A percentile compares a stretch with the other conserved stretches of the same genome.
Conservation (phyloP, 306 rosid species). For the Cucumis cinereus region DNA sequence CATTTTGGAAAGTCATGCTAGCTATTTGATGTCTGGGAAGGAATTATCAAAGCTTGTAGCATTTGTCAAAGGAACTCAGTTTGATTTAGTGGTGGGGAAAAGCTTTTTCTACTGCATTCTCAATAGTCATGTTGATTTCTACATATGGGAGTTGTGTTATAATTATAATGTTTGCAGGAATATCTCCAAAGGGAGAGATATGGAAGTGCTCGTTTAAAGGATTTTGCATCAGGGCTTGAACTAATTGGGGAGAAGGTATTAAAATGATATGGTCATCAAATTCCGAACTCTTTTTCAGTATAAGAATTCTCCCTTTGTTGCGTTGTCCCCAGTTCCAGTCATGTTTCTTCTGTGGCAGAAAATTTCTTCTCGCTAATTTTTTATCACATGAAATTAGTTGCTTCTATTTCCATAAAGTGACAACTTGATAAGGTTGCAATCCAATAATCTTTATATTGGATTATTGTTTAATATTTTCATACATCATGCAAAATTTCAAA, state of each 20-base stretch:
- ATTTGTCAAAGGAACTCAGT: constrained; percentile 92
- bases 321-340: not conserved
- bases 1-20: constrained; percentile 88
- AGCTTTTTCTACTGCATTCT: not conserved
- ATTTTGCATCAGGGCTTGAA: constrained; percentile 88
- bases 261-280: constrained; percentile 3
- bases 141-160: not conserved
- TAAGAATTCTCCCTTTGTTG: not conserved
- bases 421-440: not conserved
- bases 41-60: constrained; percentile 97
- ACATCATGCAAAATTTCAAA: not conserved
- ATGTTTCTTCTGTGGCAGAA: not conserved
- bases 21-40: constrained; percentile 88
- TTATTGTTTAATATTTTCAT: not conserved
- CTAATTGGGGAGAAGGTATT: constrained; percentile 73
- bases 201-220: constrained; percentile 84
- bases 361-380: not conserved
- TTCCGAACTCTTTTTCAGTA: not conserved
- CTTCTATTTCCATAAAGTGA: constrained; percentile 1
- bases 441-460: no score
- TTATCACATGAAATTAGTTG: not conserved
- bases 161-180: constrained; percentile 38
- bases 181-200: constrained; percentile 85
- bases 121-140: not conserved
- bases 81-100: constrained; percentile 82